Percentiles rank a stretch among this genome's conserved stretches.
These are phyloP conservation scores for Yamadazyma membranifaciens DNA, from an alignment of 1,139 yeast species.

Conservation along the genomic window DNA sequence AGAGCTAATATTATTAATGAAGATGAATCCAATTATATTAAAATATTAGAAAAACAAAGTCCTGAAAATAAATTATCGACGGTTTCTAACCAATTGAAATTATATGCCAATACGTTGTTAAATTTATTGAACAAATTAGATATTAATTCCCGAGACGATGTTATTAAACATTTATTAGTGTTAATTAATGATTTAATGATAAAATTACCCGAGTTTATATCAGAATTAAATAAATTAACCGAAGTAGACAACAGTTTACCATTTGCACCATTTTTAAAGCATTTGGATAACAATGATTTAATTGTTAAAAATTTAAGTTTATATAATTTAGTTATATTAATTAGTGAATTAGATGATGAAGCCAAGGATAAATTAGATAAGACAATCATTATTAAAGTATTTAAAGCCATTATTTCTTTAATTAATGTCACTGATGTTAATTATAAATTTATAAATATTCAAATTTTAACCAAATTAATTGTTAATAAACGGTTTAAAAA, in stretches of 20 bases:
- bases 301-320: constrained; percentile 46
- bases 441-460: constrained; percentile 65
- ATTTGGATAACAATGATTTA: constrained; percentile 47
- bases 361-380: constrained; percentile 18
- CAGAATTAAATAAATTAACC: constrained; percentile 45
- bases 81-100: constrained; percentile 43
- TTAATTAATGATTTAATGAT: constrained; percentile 60
- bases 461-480: constrained; percentile 62
- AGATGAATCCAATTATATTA: constrained; percentile 66
- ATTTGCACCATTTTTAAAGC: constrained; percentile 53
- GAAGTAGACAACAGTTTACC: constrained; percentile 51
- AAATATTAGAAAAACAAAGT: constrained; percentile 59
- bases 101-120: constrained; percentile 58
- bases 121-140: constrained; percentile 52
- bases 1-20: constrained; percentile 67
- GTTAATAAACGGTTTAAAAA: constrained; percentile 58
- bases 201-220: constrained; percentile 47
- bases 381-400: constrained; percentile 39
- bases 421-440: constrained; percentile 48
- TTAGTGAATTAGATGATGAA: constrained; percentile 23
- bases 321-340: constrained; percentile 43
- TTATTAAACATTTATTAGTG: constrained; percentile 70
- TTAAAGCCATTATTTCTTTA: constrained; percentile 44
- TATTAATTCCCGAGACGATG: constrained; percentile 57
- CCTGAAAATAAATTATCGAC: constrained; percentile 38